Base-by-base conservation (phyloP, 331 rosid species). In the Saraca asoca region DNA sequence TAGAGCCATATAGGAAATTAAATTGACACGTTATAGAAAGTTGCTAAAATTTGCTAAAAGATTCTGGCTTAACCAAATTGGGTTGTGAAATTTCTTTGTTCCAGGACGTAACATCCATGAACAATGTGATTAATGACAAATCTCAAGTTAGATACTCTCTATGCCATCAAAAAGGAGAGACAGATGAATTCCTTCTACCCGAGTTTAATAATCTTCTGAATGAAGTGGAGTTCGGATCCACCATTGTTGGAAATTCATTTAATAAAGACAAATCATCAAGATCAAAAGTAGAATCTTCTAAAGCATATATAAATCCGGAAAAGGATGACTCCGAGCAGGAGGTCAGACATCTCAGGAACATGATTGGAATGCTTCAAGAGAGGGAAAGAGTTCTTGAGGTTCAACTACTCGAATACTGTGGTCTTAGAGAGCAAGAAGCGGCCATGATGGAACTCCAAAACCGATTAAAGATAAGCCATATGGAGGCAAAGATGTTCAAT, bases 401-500 rank as follows among this genome's bases (percentile, higher is more conserved):
- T 51, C 91, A 90, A 76, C 68, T 94, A 58, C 96, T 88, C 0
- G 97, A 90, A 79, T 88, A 84, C 45, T 86, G 88, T 44, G 99
- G 99, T 38, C 81, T 90, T 17, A 86, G 75, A 74, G 97, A 94
- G 82, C 92, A 94, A 80, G 95, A 88, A 78, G 65, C 85, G 44
- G 86, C 85, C 7, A 87, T 85, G n/a, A 81, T 83, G 85, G 99
- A 94, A 78, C 95, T 94, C 48, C 91, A 79, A 72, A 94, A 86
- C 31, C 72, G 91, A 62, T 77, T 94, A 80, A 86, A 83, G 80
- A 71, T 94, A 67, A 88, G 83, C 49, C 66, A 50, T 35, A 85
- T 88, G 90, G 97, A 94, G 77, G 81, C 85, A 16, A 88, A 90
- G 78, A 88, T 94, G 75, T 90, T 83, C 58, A 79, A 64, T 68